These are phyloP conservation scores for Yamadazyma conglobata DNA, from an alignment of 1,139 yeast genomes.

Conservation along the genomic window DNA sequence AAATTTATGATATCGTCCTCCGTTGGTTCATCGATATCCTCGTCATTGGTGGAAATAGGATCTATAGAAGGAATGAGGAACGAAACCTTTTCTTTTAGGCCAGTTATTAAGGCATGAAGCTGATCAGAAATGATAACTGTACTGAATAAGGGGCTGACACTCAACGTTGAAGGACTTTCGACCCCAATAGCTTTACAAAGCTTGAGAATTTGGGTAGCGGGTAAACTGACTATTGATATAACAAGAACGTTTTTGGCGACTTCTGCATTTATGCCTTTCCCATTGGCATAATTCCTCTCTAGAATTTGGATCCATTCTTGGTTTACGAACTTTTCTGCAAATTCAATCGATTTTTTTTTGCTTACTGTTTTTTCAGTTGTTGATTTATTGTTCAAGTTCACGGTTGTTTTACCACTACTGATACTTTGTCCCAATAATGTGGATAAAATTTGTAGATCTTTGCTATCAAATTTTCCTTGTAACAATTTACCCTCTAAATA, in stretches of 20 bases:
- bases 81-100: conserved; percentile 45
- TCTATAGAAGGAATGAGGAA: conserved; percentile 25
- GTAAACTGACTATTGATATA: conserved; percentile 48
- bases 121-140: conserved; percentile 46
- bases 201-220: conserved; percentile 41
- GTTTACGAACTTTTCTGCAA: conserved; percentile 54
- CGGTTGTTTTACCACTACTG: conserved; percentile 13
- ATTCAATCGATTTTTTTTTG: conserved; percentile 24
- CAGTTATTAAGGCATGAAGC: conserved; percentile 45
- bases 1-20: conserved; percentile 42
- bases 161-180: conserved; percentile 35
- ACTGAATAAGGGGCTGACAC: conserved; percentile 51
- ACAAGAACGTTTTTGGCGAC: conserved; percentile 47
- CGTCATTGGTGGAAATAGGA: background rate
- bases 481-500: conserved; percentile 42
- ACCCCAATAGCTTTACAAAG: conserved; percentile 45
- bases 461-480: conserved; percentile 39
- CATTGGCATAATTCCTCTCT: conserved; percentile 55
- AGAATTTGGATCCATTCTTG: conserved; percentile 54
- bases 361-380: conserved; percentile 13
- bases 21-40: conserved; percentile 11
- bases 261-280: conserved; percentile 49
- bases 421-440: conserved; percentile 41
- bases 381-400: conserved; percentile 9
- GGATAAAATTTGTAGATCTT: conserved; percentile 44